Conservation (phyloP, 306 rosid species). For the Albizia julibrissin region DNA sequence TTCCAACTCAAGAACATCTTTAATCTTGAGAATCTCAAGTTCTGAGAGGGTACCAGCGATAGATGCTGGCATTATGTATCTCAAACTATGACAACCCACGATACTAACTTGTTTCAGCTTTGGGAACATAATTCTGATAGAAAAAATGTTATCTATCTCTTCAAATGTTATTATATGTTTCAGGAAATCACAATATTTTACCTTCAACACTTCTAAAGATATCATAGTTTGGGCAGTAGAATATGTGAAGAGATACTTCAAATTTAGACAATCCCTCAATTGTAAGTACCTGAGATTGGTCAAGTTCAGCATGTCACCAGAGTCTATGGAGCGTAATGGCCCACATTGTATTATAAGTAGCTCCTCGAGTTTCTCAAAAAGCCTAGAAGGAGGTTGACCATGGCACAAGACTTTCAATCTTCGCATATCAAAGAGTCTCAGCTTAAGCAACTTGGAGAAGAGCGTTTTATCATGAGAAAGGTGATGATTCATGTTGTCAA, state of each 20-base stretch:
- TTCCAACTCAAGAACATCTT: not conserved
- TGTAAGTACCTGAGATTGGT: not conserved
- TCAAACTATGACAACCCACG: not conserved
- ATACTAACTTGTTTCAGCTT: not conserved
- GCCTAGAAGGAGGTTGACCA: not conserved
- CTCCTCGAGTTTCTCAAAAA: not conserved
- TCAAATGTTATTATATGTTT: not conserved
- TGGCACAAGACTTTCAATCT: not conserved
- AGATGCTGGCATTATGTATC: not conserved
- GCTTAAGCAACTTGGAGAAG: not conserved
- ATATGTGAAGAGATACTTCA: not conserved
- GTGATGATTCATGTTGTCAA: not conserved
- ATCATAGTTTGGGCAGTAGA: not conserved
- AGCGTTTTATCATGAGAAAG: not conserved
- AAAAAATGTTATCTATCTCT: not conserved
- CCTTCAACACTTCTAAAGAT: not conserved
- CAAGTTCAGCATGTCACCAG: not conserved
- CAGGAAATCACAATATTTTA: not conserved
- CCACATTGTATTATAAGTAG: not conserved
- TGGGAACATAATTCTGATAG: not conserved
- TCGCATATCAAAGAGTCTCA: not conserved
- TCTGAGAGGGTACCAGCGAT: not conserved
- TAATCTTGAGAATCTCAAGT: not conserved
- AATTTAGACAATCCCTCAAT: not conserved
- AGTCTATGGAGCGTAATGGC: not conserved